Base-by-base conservation (phyloP, 1,284 basidiomycete genomes). In the Neotropicomus parvogracilis region DNA sequence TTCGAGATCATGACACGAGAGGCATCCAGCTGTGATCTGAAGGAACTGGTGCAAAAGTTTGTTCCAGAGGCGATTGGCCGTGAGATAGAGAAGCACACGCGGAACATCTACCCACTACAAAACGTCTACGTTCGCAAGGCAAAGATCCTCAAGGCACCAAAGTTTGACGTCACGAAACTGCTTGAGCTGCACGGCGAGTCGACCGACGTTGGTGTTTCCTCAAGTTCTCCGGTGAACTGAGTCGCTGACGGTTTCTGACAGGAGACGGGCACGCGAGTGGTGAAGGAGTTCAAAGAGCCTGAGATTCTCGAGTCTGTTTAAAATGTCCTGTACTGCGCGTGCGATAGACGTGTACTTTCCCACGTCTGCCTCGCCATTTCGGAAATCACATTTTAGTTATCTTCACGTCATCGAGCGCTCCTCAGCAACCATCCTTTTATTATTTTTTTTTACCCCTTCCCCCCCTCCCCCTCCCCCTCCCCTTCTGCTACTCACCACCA, bases 1-100 rank as follows among this genome's bases (percentile, higher is more conserved):
- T 94, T 97, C 66, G 97, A 99, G 81, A 97, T 99, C 74, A 97
- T 99, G 85, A 93, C 85, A 57, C 86, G 95, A 62, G 97, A 99
- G 76, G 91, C 93, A 52, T 82, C 91, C 57, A 91, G 85, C 64
- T 95, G 92, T 69, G 97, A 99, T 74, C 75, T 99, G 75, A 98
- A 98, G 84, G 94, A 98, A 76, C 69, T 97, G 63, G 91, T 97
- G 57, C 89, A 92, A 78, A 99, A 99, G 83, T 97, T 99, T 70
- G 87, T 99, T 52, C 95, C 97, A 46, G 97, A 99, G 78, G 92
- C 92, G 54, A 99, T 99, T 65, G 97, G 97, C 62, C 88, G 95
- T 63, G 97, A 99, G 81, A 99, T 99, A 61, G 97, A 99, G 84
- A 99, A 99, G 81, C 88, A 95, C 50, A 84, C 88, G 59, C 81